Conservation (phyloP, 2,329 filamentous ascomycete genomes). For the Sclerotinia minor region DNA sequence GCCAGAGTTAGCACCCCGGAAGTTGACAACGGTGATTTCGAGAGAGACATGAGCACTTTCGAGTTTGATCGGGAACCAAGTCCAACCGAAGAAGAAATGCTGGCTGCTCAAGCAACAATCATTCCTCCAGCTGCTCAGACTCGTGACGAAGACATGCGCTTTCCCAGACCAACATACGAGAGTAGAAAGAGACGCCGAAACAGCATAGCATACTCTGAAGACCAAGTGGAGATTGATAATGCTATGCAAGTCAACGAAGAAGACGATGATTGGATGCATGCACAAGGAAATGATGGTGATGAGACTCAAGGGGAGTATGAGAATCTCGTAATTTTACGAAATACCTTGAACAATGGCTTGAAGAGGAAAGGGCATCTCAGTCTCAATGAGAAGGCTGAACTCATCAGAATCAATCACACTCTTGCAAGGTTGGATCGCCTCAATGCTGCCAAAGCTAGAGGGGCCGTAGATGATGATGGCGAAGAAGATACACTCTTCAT, state of each 20-base stretch:
- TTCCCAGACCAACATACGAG: neutral
- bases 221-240: conserved; percentile 22
- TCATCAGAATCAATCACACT: neutral
- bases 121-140: neutral
- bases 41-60: neutral
- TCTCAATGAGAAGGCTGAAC: neutral
- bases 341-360: neutral
- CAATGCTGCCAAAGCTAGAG: neutral
- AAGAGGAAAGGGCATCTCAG: neutral
- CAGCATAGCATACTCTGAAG: neutral
- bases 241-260: conserved; percentile 24
- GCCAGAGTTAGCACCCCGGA: neutral
- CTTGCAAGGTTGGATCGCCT: conserved; percentile 11
- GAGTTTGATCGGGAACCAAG: neutral
- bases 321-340: neutral
- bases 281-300: neutral
- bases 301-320: conserved; percentile 16
- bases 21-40: neutral
- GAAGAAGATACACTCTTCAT: conserved; percentile 30
- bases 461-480: neutral
- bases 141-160: neutral
- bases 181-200: conserved; percentile 11
- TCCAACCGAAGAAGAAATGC: conserved; percentile 19
- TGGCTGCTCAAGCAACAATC: conserved; percentile 11
- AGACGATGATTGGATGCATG: conserved; percentile 18